A percentile compares a stretch with the other conserved stretches of the same genome.
Conservation (phyloP, 305 asterid genomes). For the Fraxinus sp. region DNA sequence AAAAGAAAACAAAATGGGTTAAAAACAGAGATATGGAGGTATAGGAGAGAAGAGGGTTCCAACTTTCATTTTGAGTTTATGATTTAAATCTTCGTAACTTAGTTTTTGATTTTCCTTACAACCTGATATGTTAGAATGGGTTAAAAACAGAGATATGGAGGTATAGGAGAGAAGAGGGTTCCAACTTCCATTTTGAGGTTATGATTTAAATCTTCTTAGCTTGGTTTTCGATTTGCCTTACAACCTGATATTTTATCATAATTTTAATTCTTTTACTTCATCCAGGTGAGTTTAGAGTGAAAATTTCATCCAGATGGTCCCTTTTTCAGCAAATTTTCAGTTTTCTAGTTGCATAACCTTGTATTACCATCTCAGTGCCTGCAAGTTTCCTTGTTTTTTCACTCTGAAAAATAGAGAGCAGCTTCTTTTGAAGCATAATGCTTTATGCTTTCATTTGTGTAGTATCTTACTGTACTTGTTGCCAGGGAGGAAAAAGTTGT, state of each 20-base stretch:
- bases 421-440: slow-evolving; percentile 9
- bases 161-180: background rate
- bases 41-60: background rate
- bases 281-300: background rate
- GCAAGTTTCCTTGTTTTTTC: background rate
- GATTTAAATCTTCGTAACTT: background rate
- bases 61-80: background rate
- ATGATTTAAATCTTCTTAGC: background rate
- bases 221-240: background rate
- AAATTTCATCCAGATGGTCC: background rate
- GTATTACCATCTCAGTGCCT: background rate
- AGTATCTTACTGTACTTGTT: slow-evolving; percentile 21
- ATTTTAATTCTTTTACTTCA: background rate
- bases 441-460: slow-evolving; percentile 21
- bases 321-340: background rate
- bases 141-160: background rate
- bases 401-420: background rate
- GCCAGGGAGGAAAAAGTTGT: slow-evolving; percentile 11
- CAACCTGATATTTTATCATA: background rate
- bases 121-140: background rate
- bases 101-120: background rate
- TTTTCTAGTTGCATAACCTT: slow-evolving; percentile 2
- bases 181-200: background rate
- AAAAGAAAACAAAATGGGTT: background rate
- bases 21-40: background rate